These are phyloP conservation scores for Wickerhamiella infanticola DNA, from an alignment of 1,139 yeast species.

Conservation along the genomic window DNA sequence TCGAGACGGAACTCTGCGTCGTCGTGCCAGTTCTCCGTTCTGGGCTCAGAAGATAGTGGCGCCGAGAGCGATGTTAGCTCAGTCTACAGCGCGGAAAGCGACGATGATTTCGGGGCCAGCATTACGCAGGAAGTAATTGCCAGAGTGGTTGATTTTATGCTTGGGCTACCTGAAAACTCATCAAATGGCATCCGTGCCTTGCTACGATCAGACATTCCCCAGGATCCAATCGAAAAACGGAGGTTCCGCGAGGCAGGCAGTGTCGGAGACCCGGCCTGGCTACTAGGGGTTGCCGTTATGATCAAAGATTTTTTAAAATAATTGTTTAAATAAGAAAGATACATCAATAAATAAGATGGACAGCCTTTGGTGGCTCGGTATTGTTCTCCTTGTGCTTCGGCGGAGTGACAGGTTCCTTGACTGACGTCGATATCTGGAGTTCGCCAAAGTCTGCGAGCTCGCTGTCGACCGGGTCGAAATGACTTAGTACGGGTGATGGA, in stretches of 20 bases:
- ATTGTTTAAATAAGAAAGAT: no score
- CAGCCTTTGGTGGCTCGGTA: no score
- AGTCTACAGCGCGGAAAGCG: not conserved
- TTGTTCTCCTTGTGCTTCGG: no score
- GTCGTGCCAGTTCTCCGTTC: not conserved
- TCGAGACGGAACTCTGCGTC: not conserved
- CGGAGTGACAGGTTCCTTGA: no score
- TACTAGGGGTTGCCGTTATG: constrained; percentile 8
- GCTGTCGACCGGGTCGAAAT: no score
- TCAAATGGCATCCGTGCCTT: constrained; percentile 6
- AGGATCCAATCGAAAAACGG: constrained; percentile 5
- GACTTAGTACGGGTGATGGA: no score
- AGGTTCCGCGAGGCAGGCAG: constrained; percentile 6
- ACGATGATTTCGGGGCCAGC: constrained; percentile 1
- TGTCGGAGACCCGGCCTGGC: constrained; percentile 12
- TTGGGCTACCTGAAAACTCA: constrained; percentile 8
- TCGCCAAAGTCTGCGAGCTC: no score
- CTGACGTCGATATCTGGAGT: no score
- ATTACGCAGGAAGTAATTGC: constrained; percentile 4
- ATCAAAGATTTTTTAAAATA: not conserved
- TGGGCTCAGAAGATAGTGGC: not conserved
- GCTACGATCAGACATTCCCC: constrained; percentile 5
- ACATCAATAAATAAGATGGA: no score
- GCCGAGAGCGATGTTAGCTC: not conserved
- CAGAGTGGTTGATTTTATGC: constrained; percentile 7